Base-by-base conservation (phyloP, 306 rosid genomes). In the Cyamopsis tetragonoloba region DNA sequence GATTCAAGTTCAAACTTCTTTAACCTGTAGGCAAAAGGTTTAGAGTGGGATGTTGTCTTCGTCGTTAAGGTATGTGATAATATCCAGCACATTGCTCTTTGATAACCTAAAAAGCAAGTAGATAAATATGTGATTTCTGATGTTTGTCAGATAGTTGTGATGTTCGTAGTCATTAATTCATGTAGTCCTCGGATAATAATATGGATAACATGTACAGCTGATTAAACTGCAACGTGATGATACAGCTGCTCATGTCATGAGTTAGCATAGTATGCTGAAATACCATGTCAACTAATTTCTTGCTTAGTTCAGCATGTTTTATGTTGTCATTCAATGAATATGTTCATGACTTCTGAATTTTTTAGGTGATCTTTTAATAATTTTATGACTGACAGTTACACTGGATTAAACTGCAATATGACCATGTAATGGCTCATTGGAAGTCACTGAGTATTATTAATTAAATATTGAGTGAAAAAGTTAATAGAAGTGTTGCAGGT, bases 41-140 rank as follows among this genome's bases (percentile, higher is more conserved):
- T 92, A 78, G 98, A 92, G 76, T 92, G 98, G 98, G 96, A 92
- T 65, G 77, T 83, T 70, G 98, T 92, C 79, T 92, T 92, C 88
- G 81, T 92, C 74, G 76, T 92, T 71, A 92, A 92, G 98, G 98
- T 92, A 82, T 44, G 78, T 74, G 55, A 37, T 6, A 34, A 44
- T 60, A 39, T 56, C 39, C 42, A 24, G 66, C 28, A 59, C 37
- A 14, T 53, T 79, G 27, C 15, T 27, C 37, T 72, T 50, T 14
- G 44, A 27, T 50, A 26, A 67, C 48, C 50, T 43, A 44, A 60
- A 56, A 66, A 55, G 7, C 30, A 64, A 69, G 57, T 71, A 6
- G 46, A 41, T 51, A 46, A 23, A 56, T 39, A 13, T 34, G 15
- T 65, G 60, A 46, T 72, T 60, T 61, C 15, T 46, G 7, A 34